A percentile compares a stretch with the other conserved stretches of the same genome.
These are phyloP conservation scores for Xylaria longipes DNA, from an alignment of 495 filamentous ascomycete species.

Conservation along the genomic window DNA sequence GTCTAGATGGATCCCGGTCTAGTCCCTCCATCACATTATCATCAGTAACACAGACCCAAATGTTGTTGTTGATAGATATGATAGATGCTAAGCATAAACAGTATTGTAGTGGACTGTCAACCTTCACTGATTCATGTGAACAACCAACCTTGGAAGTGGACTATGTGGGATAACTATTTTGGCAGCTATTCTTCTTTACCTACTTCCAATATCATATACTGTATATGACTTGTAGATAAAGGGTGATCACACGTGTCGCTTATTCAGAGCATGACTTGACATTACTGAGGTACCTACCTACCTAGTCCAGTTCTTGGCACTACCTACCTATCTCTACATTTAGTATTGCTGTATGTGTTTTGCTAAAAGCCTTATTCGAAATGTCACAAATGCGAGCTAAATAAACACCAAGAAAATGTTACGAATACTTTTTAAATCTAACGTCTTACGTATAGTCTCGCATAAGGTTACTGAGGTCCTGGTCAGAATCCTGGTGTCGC, in stretches of 20 bases:
- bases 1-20: not conserved
- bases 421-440: not conserved
- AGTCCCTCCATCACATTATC: not conserved
- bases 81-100: not conserved
- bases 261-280: not conserved
- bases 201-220: not conserved
- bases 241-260: not conserved
- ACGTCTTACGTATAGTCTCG: not conserved
- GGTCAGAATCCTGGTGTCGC: not conserved
- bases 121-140: no score
- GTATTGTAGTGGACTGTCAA: no score
- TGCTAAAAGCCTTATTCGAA: not conserved
- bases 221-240: not conserved
- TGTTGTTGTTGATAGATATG: not conserved
- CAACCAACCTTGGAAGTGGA: no score
- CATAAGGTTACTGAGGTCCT: not conserved
- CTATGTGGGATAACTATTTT: not conserved
- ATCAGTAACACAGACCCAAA: not conserved
- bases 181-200: not conserved
- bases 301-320: no score
- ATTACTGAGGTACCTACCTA: not conserved
- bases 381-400: not conserved
- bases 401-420: not conserved
- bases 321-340: not conserved
- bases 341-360: not conserved